These are phyloP conservation scores for Corylus americana DNA, from an alignment of 306 rosid species.

Conservation along the genomic window DNA sequence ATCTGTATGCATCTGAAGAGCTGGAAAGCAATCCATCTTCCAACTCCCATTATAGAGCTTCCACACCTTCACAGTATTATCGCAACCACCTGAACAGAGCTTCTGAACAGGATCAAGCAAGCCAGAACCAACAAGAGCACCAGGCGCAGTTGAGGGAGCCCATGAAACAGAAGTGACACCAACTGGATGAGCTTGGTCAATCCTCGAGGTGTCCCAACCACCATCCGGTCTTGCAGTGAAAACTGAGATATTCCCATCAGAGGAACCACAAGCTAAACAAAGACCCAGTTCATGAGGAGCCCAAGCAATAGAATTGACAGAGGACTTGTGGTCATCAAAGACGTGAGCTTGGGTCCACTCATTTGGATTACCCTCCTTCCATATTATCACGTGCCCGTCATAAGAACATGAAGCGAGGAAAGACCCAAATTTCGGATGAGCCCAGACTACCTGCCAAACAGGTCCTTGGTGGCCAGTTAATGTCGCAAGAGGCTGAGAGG, in stretches of 20 bases:
- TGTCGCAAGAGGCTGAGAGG: conserved; percentile 78
- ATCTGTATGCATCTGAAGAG: conserved; percentile 80
- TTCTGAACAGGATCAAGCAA: conserved; percentile 79
- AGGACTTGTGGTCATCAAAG: conserved; percentile 69
- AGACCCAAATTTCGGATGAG: conserved; percentile 83
- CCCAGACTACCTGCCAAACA: conserved; percentile 85
- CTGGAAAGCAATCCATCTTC: conserved; percentile 93
- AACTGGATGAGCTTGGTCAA: conserved; percentile 79
- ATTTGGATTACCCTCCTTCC: conserved; percentile 86
- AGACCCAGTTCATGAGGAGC: conserved; percentile 93
- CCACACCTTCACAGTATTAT: conserved; percentile 84
- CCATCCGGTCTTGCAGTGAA: conserved; percentile 74
- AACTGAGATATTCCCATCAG: conserved; percentile 84
- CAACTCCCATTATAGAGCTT: conserved; percentile 71
- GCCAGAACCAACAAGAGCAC: conserved; percentile 76
- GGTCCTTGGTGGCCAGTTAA: conserved; percentile 81
- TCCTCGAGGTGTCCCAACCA: conserved; percentile 76
- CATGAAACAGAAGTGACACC: conserved; percentile 92
- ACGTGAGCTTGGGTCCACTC: conserved; percentile 78
- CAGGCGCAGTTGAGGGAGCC: conserved; percentile 85
- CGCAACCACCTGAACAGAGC: conserved; percentile 90
- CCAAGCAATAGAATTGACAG: conserved; percentile 87
- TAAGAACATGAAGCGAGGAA: conserved; percentile 75
- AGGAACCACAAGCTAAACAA: conserved; percentile 79
- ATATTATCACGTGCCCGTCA: conserved; percentile 68